phyloP scores from a whole-genome alignment of 495 filamentous ascomycete species.

The Aspergillus egyptiacus region DNA sequence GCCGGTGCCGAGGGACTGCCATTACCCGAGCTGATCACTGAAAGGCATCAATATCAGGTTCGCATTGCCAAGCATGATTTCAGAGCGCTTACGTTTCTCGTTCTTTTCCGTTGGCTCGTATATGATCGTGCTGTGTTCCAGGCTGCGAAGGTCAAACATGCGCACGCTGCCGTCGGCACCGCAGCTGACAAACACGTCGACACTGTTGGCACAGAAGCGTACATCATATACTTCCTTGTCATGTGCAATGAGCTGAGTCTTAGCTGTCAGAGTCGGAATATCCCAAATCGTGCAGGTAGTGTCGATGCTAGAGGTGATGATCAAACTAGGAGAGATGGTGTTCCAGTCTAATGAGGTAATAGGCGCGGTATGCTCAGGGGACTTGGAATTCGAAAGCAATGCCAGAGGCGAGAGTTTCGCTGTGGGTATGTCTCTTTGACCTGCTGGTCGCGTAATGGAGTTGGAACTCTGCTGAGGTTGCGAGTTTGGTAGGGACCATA shows the following conservation, averaged over 20 bases:
- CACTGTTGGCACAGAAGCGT: slow-evolving; percentile 90
- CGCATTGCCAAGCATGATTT: neutral
- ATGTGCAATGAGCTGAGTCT: slow-evolving; percentile 97
- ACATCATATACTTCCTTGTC: slow-evolving; percentile 99
- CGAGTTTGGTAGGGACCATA: slow-evolving; percentile 80
- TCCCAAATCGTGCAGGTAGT: slow-evolving; percentile 99
- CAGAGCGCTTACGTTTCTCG: slow-evolving; percentile 61
- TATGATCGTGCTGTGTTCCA: slow-evolving; percentile 98
- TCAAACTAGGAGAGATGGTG: slow-evolving; percentile 86
- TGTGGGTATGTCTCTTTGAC: slow-evolving; percentile 56
- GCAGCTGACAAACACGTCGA: slow-evolving; percentile 96
- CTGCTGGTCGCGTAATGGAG: slow-evolving; percentile 65
- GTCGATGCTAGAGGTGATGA: slow-evolving; percentile 98
- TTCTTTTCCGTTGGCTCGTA: slow-evolving; percentile 92
- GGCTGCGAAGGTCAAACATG: slow-evolving; percentile 96
- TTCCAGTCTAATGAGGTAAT: slow-evolving; percentile 98
- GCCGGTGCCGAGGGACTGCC: slow-evolving; percentile 61
- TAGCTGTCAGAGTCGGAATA: slow-evolving; percentile 94
- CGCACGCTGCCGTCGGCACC: slow-evolving; percentile 96
- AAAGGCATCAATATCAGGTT: neutral
- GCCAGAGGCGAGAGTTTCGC: slow-evolving; percentile 92
- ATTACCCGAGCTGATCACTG: slow-evolving; percentile 47
- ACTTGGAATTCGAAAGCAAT: slow-evolving; percentile 94
- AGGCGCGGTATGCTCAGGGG: slow-evolving; percentile 93
- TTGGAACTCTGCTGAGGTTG: slow-evolving; percentile 50